Conservation (phyloP, 2,329 filamentous ascomycete species). For the Pseudocercospora cruenta region DNA sequence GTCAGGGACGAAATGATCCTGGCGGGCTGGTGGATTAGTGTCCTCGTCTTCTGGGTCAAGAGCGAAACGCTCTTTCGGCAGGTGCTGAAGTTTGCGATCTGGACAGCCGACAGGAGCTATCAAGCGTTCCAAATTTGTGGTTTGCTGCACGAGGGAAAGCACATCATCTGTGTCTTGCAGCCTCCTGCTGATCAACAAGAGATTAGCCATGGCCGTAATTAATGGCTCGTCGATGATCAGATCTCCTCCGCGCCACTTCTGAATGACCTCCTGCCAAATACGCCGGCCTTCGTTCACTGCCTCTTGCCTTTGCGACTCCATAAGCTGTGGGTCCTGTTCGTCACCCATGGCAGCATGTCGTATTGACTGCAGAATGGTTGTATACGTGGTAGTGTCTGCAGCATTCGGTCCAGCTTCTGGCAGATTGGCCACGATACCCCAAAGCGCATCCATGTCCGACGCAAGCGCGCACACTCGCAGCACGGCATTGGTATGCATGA, state of each 20-base stretch:
- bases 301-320: conserved; percentile 39
- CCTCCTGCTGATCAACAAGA: conserved; percentile 68
- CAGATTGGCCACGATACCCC: conserved; percentile 73
- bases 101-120: conserved; percentile 42
- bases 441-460: conserved; percentile 77
- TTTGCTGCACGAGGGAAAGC: conserved; percentile 76
- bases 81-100: conserved; percentile 24
- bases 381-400: conserved; percentile 75
- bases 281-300: conserved; percentile 68
- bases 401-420: conserved; percentile 65
- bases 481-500: conserved; percentile 86
- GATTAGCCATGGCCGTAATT: conserved; percentile 76
- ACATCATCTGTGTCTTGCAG: conserved; percentile 70
- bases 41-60: neutral
- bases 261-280: conserved; percentile 79
- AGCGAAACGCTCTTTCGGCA: neutral
- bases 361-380: conserved; percentile 79
- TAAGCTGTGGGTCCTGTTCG: conserved; percentile 28
- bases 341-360: conserved; percentile 47
- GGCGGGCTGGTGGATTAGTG: neutral
- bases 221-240: conserved; percentile 76
- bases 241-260: conserved; percentile 73
- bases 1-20: conserved; percentile 10
- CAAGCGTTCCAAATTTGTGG: conserved; percentile 72
- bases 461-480: conserved; percentile 78